phyloP scores from a whole-genome alignment of 2,329 filamentous ascomycete species.

The Sordariomycetes sp. region DNA sequence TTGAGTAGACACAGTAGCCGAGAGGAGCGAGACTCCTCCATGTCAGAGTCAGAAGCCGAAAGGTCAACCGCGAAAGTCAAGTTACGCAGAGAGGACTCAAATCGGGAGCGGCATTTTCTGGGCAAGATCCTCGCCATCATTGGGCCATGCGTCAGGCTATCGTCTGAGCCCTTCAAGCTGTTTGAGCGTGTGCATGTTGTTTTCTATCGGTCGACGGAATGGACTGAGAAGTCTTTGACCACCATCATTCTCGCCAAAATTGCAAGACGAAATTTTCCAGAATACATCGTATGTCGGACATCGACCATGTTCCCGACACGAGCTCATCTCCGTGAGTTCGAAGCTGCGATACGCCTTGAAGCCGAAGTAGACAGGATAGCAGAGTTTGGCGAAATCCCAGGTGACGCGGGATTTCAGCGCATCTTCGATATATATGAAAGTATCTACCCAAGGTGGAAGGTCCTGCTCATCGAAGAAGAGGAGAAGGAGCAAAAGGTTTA shows the following conservation, averaged over 20 bases:
- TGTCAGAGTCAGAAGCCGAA: slow-evolving; percentile 22
- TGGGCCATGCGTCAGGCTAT: slow-evolving; percentile 78
- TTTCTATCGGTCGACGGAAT: slow-evolving; percentile 91
- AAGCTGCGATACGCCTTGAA: slow-evolving; percentile 75
- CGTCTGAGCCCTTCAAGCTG: slow-evolving; percentile 60
- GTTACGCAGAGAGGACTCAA: slow-evolving; percentile 30
- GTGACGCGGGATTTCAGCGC: slow-evolving; percentile 53
- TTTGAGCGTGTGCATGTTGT: slow-evolving; percentile 94
- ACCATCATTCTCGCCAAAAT: slow-evolving; percentile 92
- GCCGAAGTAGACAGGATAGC: slow-evolving; percentile 73
- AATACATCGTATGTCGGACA: slow-evolving; percentile 84
- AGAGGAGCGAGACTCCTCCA: slow-evolving; percentile 33
- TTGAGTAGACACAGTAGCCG: slow-evolving; percentile 56
- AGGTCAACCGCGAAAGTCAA: slow-evolving; percentile 7
- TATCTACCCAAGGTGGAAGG: slow-evolving; percentile 74
- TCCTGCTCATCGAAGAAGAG: slow-evolving; percentile 63
- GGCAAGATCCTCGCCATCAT: slow-evolving; percentile 68
- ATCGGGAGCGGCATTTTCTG: slow-evolving; percentile 66
- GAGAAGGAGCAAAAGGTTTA: slow-evolving; percentile 70
- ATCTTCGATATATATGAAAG: slow-evolving; percentile 65
- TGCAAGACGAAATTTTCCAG: slow-evolving; percentile 75
- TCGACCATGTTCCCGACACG: slow-evolving; percentile 81
- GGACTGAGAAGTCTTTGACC: slow-evolving; percentile 94
- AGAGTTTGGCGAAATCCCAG: slow-evolving; percentile 66
- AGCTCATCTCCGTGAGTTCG: slow-evolving; percentile 72